A percentile compares a stretch with the other conserved stretches of the same genome.
Evolutionary conservation across 2,329 filamentous ascomycete genomes (phyloP).

Genomic region (Lachnellula occidentalis): DNA sequence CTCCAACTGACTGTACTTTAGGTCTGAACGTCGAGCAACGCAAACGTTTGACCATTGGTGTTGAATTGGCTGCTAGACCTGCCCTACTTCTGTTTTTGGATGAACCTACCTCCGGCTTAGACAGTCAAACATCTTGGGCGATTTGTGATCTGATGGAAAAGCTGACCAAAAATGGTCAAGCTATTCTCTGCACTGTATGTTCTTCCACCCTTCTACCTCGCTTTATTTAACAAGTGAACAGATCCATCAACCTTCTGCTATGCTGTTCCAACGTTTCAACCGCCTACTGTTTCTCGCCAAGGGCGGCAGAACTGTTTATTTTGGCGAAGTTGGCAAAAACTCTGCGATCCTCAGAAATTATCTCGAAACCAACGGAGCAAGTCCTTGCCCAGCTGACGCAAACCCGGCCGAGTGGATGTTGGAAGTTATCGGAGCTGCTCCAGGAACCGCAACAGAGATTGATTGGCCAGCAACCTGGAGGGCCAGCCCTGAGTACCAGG

Average conservation of each 20-base stretch:
- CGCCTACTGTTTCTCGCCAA: conserved; percentile 70
- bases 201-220: not conserved
- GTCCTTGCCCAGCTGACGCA: conserved; percentile 57
- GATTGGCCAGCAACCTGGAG: conserved; percentile 61
- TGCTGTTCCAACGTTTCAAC: conserved; percentile 88
- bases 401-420: conserved; percentile 83
- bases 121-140: conserved; percentile 88
- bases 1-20: not conserved
- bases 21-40: conserved; percentile 62
- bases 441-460: conserved; percentile 55
- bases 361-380: conserved; percentile 67
- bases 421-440: conserved; percentile 49
- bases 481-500: conserved; percentile 42
- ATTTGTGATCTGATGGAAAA: conserved; percentile 85
- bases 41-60: conserved; percentile 83
- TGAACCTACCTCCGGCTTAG: conserved; percentile 87
- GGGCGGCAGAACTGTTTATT: conserved; percentile 75
- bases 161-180: conserved; percentile 79
- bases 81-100: conserved; percentile 86
- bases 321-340: conserved; percentile 70
- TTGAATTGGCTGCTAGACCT: conserved; percentile 89
- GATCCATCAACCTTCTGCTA: conserved; percentile 89
- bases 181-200: conserved; percentile 71
- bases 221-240: conserved; percentile 2
- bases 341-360: conserved; percentile 63